Evolutionary conservation across 305 asterid genomes (phyloP).

Genomic region (Monarda citriodora): DNA sequence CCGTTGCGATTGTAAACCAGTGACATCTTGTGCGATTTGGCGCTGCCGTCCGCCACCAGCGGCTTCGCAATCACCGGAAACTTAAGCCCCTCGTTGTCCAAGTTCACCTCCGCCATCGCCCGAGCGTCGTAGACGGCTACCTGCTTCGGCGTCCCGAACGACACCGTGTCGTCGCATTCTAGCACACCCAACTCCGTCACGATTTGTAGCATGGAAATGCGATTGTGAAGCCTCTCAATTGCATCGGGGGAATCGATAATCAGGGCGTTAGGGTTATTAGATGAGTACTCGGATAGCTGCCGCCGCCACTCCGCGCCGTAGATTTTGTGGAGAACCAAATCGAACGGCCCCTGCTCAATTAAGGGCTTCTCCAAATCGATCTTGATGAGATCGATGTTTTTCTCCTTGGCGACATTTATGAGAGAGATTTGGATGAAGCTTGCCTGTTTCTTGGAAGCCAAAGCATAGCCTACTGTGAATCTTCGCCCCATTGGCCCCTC

Average conservation of each 20-base stretch:
- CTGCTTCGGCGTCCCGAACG: constrained; percentile 72
- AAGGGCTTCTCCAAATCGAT: constrained; percentile 61
- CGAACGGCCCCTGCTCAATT: constrained; percentile 73
- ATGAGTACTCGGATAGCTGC: constrained; percentile 49
- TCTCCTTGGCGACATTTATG: constrained; percentile 46
- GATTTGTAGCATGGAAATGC: constrained; percentile 75
- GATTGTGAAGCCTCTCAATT: constrained; percentile 69
- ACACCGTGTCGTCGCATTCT: constrained; percentile 31
- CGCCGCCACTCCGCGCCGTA: constrained; percentile 63
- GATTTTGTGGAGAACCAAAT: constrained; percentile 70
- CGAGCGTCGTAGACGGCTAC: constrained; percentile 48
- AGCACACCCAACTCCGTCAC: constrained; percentile 39
- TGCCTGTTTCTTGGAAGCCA: constrained; percentile 76
- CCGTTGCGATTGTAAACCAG: constrained; percentile 63
- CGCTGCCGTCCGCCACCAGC: constrained; percentile 79
- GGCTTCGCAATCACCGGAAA: constrained; percentile 84
- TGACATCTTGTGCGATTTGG: constrained; percentile 73
- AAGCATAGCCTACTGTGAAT: constrained; percentile 70
- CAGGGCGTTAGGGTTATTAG: constrained; percentile 42
- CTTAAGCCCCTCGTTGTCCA: constrained; percentile 48
- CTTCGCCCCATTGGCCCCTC: constrained; percentile 49
- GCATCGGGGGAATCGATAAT: constrained; percentile 68
- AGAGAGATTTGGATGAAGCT: constrained; percentile 69
- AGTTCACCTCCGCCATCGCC: constrained; percentile 33
- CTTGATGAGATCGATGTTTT: constrained; percentile 64